Evolutionary conservation across 345 rosid species (phyloP), one percentile per base, ranked within the genome.

Genomic region (Camelina neglecta): DNA sequence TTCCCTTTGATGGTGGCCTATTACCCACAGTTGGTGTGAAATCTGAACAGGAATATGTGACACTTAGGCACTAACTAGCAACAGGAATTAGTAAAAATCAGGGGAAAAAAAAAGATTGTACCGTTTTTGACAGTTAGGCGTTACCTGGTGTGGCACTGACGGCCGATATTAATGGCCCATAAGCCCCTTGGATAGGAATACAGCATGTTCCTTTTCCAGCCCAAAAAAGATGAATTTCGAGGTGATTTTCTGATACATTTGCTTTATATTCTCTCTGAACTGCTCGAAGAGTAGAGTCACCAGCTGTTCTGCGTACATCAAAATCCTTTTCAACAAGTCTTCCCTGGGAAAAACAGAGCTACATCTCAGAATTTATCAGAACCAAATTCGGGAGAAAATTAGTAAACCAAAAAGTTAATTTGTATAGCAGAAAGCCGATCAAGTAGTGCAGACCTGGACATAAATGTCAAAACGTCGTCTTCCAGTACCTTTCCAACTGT

Each of bases 121-220:
- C n/a, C 5, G 38, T 66, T 48, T 13, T 29, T 21, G 23, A 21
- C 23, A 21, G 23, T 21, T 21, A 21, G 35, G 20, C 15, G 65
- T 70, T 74, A 90, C 92, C 88, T 84, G 93, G 84, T 20, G 71
- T 74, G 12, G 87, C 91, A 73, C 91, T 86, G 69, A 88, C 79
- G 23, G 93, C 87, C 5, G 93, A 85, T 7, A 80, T 58, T 70
- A 64, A 12, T n/a, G 83, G 81, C 9, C 83, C 83, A 31, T 80
- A 80, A 20, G 77, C 53, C n/a, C 83, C 83, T 76, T 81, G 83
- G 9, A 49, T 24, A 62, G 83, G 83, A 55, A 75, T 67, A 57
- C 83, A 81, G 6, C 81, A 81, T 20, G 81, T 81, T 65, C 83
- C 83, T 42, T 81, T 81, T 7, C 83, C 83, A 39, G 81, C 78